Base-by-base conservation (phyloP, 176 grass and related monocot species). In the Hordeum marinum region DNA sequence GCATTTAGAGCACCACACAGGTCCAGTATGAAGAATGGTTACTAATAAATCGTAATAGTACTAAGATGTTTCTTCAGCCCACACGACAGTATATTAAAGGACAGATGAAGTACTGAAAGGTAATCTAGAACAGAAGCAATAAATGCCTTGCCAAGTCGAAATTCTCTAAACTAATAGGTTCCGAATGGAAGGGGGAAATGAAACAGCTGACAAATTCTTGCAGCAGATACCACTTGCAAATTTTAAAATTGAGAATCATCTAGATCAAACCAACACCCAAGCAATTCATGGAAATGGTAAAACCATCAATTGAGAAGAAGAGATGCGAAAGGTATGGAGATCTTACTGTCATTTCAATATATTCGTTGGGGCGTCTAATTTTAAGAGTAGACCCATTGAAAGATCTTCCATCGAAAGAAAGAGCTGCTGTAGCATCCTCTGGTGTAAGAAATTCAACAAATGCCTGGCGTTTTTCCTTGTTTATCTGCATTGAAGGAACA, bases 361-460 rank as follows among this genome's bases (percentile, higher is more conserved):
- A 99, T 72, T 99, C 94, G 86, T 89, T 94, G 35, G 97, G 94
- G 36, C 97, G 92, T 78, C 86, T 95, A 87, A 99, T 90, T 85
- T 91, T 99, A 82, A 99, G 87, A 82, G 81, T 35, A 86, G 88
- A 89, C 50, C 92, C 97, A 81, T 82, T 66, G 9, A 99, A 88
- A 75, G 73, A 83, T 59, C 82, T 89, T 80, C 97, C 94, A 77
- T 99, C 92, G 80, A 94, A 99, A 84, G 94, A 94, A 85, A 99
- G 88, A 84, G 97, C 92, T 76, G 80, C 79, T 54, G 97, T 99
- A 79, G 97, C 94, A 90, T 96, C 94, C 80, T 96, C 86, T 75
- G 94, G 97, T 84, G 97, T 96, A 84, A 99, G 90, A 92, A 99
- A 99, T 90, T 99, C 97, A 68, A 96, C 88, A 76, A 99, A 75